Base-by-base conservation (phyloP, 805 yeast species). In the Priceomyces medius region DNA sequence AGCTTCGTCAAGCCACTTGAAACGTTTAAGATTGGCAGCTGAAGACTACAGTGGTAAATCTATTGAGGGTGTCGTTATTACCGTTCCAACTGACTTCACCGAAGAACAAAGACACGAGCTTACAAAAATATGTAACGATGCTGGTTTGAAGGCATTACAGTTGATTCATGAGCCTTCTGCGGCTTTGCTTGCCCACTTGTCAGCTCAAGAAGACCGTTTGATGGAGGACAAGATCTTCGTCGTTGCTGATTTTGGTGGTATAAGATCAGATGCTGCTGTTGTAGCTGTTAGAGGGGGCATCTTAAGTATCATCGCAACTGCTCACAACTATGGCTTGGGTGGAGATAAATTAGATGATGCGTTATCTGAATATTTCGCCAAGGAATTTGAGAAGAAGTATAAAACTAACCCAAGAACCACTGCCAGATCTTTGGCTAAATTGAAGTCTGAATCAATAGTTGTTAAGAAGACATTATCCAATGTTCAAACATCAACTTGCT, bases 211-310 rank as follows among this genome's bases (percentile, higher is more conserved):
- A 31, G 79, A 76, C 48, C 65, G 69, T 41, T 63, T 76, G 47
- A 54, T 55, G 42, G 68, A 79, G 51, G 95, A 88, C 68, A 84
- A 84, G 73, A 66, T 87, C 45, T 83, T 83, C 58, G 95, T 88
- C 37, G 97, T 93, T 53, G 95, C 95, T 41, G 99, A 93, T 67
- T 87, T 93, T 57, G 99, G 99, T 64, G 97, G 96, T 60, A 77
- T 89, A 13, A 56, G 98, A 69, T 83, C 96, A 31, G 98, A 93
- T 61, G 97, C 90, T 47, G 96, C 98, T 45, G 90, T 93, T 38
- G 73, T 93, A 55, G 82, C 97, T 31, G 86, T 84, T 40, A 83
- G 97, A 73, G 96, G 96, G 49, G 99, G 99, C 57, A 79, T 93
- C 52, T 76, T 87, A 69, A 91, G 99, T 42, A 74, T 88, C 35